Percentiles rank a stretch among this genome's conserved stretches.
phyloP scores from a whole-genome alignment of 2,329 filamentous ascomycete genomes.

The Epichloe elymi region DNA sequence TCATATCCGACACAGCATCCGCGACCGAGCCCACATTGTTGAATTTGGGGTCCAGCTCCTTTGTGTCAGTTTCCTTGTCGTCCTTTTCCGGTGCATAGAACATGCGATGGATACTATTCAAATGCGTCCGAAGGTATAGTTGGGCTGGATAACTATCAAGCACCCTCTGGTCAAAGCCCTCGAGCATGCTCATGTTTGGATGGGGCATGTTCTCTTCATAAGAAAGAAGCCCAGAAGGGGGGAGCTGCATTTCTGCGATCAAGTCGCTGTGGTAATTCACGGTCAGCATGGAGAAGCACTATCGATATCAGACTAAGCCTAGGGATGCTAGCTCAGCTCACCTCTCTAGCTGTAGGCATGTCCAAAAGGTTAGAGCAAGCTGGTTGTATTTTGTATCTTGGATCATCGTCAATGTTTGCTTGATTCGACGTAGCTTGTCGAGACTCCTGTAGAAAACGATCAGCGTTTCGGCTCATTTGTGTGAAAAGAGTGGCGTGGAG shows the following conservation, averaged over 20 bases:
- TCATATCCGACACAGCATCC: slow-evolving; percentile 26
- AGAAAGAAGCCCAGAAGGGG: slow-evolving; percentile 46
- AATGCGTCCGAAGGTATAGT: slow-evolving; percentile 48
- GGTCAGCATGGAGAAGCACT: background rate
- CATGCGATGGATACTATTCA: slow-evolving; percentile 49
- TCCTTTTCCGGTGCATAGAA: slow-evolving; percentile 36
- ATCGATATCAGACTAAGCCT: background rate
- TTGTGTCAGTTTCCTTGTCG: slow-evolving; percentile 14
- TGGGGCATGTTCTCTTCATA: slow-evolving; percentile 54
- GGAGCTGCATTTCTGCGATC: slow-evolving; percentile 64
- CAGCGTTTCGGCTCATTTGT: background rate
- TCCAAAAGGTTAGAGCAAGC: slow-evolving; percentile 75
- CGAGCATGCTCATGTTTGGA: slow-evolving; percentile 39
- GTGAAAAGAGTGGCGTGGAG: background rate
- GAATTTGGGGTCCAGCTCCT: slow-evolving; percentile 22
- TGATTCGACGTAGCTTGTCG: slow-evolving; percentile 31
- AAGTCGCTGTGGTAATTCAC: slow-evolving; percentile 51
- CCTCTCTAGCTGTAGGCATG: slow-evolving; percentile 85
- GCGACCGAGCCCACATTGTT: slow-evolving; percentile 34
- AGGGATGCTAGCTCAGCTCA: slow-evolving; percentile 20
- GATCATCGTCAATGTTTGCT: slow-evolving; percentile 23
- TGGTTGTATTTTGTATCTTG: slow-evolving; percentile 41
- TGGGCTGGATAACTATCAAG: slow-evolving; percentile 49
- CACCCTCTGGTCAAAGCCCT: slow-evolving; percentile 33
- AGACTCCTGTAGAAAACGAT: slow-evolving; percentile 27